These are phyloP conservation scores for Gypsophila paniculata DNA, from an alignment of 179 eudicot genomes.

Conservation along the genomic window DNA sequence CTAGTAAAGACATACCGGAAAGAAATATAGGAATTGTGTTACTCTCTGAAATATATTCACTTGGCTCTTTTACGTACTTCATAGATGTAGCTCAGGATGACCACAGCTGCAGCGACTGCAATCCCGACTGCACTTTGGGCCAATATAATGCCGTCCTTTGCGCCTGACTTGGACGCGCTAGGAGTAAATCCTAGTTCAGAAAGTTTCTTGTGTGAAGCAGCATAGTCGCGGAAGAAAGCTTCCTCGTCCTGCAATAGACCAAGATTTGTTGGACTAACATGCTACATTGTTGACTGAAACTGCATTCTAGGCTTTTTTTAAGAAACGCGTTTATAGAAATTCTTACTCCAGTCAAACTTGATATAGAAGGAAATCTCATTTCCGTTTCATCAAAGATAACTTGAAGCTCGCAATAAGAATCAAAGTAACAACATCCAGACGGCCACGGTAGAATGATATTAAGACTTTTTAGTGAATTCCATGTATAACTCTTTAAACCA, in stretches of 20 bases:
- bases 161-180: constrained; percentile 31
- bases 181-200: constrained; percentile 80
- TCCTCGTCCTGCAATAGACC: constrained; percentile 72
- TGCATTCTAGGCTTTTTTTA: not conserved
- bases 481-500: not conserved
- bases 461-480: constrained; percentile 2
- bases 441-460: not conserved
- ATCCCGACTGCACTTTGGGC: constrained; percentile 79
- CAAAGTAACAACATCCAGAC: not conserved
- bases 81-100: constrained; percentile 62
- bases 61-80: constrained; percentile 59
- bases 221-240: constrained; percentile 81
- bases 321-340: not conserved
- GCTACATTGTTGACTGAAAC: not conserved
- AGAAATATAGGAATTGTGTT: constrained; percentile 19
- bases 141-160: constrained; percentile 50
- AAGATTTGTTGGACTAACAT: not conserved
- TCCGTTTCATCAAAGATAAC: not conserved
- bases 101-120: constrained; percentile 77
- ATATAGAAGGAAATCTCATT: not conserved
- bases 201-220: constrained; percentile 85
- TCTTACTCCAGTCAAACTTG: not conserved
- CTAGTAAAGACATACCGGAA: constrained; percentile 15
- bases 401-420: not conserved
- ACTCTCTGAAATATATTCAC: constrained; percentile 22